Conservation (phyloP, 192 early-diverging fungal genomes). For the Lobosporangium transversale region DNA sequence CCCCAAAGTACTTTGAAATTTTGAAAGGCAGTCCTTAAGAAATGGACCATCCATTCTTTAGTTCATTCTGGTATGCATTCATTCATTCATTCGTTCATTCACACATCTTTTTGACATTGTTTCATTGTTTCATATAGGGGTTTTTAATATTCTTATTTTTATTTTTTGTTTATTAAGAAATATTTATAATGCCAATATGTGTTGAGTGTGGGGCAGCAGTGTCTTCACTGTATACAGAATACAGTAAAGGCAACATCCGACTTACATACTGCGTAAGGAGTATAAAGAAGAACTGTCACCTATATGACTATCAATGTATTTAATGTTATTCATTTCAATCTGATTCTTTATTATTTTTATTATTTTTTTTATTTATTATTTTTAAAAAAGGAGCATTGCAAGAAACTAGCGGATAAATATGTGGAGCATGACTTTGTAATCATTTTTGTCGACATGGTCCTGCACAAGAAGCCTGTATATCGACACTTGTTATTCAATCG, state of each 20-base stretch:
- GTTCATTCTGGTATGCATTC: too few relatives aligned
- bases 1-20: too few relatives aligned
- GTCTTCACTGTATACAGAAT: conserved; percentile 79
- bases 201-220: conserved; percentile 82
- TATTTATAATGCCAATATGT: conserved; percentile 81
- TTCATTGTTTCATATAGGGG: too few relatives aligned
- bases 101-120: too few relatives aligned
- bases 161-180: too few relatives aligned
- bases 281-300: too few relatives aligned
- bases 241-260: conserved; percentile 84
- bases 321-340: too few relatives aligned
- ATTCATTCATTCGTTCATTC: too few relatives aligned
- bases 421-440: conserved; percentile 90
- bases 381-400: conserved; percentile 66
- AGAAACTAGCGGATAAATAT: conserved; percentile 91
- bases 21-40: too few relatives aligned
- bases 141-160: too few relatives aligned
- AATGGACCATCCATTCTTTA: too few relatives aligned
- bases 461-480: conserved; percentile 88
- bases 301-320: too few relatives aligned
- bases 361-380: neutral
- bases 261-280: conserved; percentile 78
- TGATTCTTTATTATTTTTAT: neutral
- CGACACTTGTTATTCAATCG: conserved; percentile 89
- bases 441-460: conserved; percentile 91